Conservation (phyloP, 257 asterid genomes). For the Nicotiana knightiana region DNA sequence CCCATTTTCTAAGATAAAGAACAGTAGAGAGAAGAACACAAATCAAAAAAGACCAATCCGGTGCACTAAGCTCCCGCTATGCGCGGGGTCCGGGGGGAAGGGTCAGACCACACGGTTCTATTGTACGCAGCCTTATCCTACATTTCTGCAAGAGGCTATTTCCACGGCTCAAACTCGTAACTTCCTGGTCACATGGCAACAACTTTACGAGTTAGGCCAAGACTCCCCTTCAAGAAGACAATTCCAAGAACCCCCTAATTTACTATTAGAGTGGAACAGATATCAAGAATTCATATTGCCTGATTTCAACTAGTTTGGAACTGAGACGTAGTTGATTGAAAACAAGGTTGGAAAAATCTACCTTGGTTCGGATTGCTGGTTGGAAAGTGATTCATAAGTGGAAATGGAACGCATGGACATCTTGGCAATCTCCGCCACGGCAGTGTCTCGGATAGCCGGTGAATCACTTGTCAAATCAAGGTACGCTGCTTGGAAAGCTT, state of each 20-base stretch:
- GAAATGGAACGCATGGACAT: conserved; percentile 63
- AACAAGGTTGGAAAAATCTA: not conserved
- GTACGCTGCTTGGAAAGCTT: conserved; percentile 92
- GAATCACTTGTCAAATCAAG: conserved; percentile 70
- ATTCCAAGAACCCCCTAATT: not conserved
- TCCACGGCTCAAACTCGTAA: too few relatives aligned
- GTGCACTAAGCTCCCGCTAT: too few relatives aligned
- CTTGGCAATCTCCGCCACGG: conserved; percentile 80
- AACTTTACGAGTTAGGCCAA: too few relatives aligned
- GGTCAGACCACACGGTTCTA: too few relatives aligned
- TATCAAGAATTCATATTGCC: not conserved
- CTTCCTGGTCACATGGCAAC: too few relatives aligned
- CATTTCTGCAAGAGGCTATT: too few relatives aligned
- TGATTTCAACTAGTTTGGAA: not conserved
- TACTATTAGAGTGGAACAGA: not conserved
- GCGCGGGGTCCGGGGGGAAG: too few relatives aligned
- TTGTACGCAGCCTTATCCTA: too few relatives aligned
- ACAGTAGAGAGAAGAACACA: not conserved
- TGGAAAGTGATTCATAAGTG: conserved; percentile 16
- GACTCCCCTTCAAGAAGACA: not conserved
- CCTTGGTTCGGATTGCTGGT: not conserved
- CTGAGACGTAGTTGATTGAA: not conserved
- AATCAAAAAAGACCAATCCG: not conserved
- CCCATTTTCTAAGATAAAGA: not conserved
- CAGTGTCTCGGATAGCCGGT: conserved; percentile 37